Evolutionary conservation across 805 yeast species (phyloP), one percentile per base, ranked within the genome.

Genomic region (Tetrapisispora phaffii): DNA sequence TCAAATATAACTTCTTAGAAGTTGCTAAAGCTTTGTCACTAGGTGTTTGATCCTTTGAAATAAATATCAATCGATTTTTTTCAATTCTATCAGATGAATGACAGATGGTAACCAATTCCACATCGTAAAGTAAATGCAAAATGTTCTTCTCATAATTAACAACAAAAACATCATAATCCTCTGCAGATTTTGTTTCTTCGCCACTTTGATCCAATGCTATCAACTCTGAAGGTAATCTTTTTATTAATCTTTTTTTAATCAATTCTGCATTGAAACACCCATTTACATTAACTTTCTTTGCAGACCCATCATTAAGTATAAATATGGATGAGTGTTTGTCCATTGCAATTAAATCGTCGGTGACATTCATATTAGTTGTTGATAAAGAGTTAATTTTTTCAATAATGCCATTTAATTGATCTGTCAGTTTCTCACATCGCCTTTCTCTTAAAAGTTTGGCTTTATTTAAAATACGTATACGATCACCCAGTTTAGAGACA

Each of bases 181-280:
- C 23, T n/a, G 50, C 52, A 17, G 53, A 37, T 24, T 58, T 58
- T 6, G 60, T 50, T 53, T 65, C 65, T 7, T 59, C 53, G 3
- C 53, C 56, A 6, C 43, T 45, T 3, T 52, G 41, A 33, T 46
- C 44, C 10, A 43, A 35, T 0, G 49, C 53, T n/a, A 55, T 48
- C 29, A 56, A 50, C 42, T 60, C 66, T 6, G 53, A 46, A 7
- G 65, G 57, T 26, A 82, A 56, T 48, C 74, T 76, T 52, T 78
- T 77, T 47, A 86, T 65, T 1, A 83, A 78, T 51, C 79, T 80
- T 44, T 77, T 70, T 59, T 84, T 85, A 41, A 88, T 84, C 7
- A 87, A 76, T 46, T 78, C 82, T 1, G 95, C 88, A 58, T 81
- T 82, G 63, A 79, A 83, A 58, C 95, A 85, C 0, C 88, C 93